phyloP scores from a whole-genome alignment of 805 yeast species.

The Candida boleticola region DNA sequence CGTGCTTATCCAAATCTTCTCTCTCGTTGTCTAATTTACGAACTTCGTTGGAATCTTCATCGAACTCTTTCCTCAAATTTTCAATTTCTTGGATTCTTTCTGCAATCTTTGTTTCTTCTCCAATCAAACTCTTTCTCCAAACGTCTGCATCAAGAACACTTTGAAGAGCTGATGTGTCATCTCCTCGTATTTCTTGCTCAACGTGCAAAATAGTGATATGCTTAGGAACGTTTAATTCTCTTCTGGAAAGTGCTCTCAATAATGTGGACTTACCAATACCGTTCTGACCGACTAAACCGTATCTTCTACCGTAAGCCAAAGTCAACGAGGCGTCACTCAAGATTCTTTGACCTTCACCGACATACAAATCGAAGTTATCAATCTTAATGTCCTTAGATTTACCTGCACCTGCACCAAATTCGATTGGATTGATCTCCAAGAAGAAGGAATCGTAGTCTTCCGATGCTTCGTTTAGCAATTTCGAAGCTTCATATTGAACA shows the following conservation, averaged over 20 bases:
- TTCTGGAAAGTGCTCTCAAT: conserved; percentile 83
- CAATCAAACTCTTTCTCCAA: conserved; percentile 88
- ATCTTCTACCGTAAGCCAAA: conserved; percentile 87
- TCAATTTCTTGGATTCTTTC: conserved; percentile 78
- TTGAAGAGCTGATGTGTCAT: conserved; percentile 85
- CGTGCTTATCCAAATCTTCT: conserved; percentile 75
- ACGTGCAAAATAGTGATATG: conserved; percentile 95
- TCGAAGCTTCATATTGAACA: conserved; percentile 92
- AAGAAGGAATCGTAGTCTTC: conserved; percentile 93
- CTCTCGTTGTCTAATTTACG: conserved; percentile 86
- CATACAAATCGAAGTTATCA: conserved; percentile 90
- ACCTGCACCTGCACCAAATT: conserved; percentile 78
- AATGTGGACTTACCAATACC: conserved; percentile 99
- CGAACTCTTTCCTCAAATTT: conserved; percentile 63
- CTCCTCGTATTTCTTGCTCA: conserved; percentile 96
- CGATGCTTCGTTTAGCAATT: conserved; percentile 63
- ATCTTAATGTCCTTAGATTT: conserved; percentile 95
- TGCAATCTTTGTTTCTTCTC: conserved; percentile 71
- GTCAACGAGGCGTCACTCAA: conserved; percentile 84
- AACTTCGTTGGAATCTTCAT: conserved; percentile 70
- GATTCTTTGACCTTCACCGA: conserved; percentile 93
- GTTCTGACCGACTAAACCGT: conserved; percentile 97
- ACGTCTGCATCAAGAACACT: conserved; percentile 99
- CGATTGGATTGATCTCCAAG: conserved; percentile 92
- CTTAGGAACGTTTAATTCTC: conserved; percentile 92